Conservation (phyloP, 441 rosid genomes). For the Adansonia madagascariensis region DNA sequence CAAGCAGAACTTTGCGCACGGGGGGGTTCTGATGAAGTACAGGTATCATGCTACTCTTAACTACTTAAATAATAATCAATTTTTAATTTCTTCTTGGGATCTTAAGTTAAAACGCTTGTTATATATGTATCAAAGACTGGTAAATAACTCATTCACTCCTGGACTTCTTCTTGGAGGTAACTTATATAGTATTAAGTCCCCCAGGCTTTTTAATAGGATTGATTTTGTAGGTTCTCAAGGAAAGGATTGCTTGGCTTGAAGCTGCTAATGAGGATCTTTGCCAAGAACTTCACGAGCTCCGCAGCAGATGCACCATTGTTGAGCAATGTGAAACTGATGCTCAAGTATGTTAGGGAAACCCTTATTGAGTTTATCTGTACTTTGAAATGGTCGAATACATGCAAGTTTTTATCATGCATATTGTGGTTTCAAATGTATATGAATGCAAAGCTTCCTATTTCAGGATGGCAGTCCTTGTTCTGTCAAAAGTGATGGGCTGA, state of each 20-base stretch:
- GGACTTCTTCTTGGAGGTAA: not conserved
- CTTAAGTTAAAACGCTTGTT: constrained; percentile 1
- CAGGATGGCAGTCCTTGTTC: constrained; percentile 75
- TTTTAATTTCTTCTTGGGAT: not conserved
- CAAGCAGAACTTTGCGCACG: constrained; percentile 96
- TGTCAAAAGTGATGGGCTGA: constrained; percentile 73
- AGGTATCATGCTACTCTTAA: constrained; percentile 48
- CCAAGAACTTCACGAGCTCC: constrained; percentile 87
- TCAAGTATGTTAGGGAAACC: constrained; percentile 53
- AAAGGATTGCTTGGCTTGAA: constrained; percentile 92
- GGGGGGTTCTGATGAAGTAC: constrained; percentile 81
- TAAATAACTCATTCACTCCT: not conserved
- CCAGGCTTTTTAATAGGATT: constrained; percentile 19
- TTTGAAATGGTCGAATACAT: not conserved
- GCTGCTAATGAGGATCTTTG: constrained; percentile 90
- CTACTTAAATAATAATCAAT: constrained; percentile 2
- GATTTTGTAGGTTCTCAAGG: constrained; percentile 70
- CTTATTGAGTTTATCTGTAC: not conserved
- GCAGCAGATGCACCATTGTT: constrained; percentile 62
- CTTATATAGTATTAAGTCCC: constrained; percentile 1
- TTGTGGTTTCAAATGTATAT: constrained; percentile 17
- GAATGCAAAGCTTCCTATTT: constrained; percentile 27
- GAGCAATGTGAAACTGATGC: constrained; percentile 75
- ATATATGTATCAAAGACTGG: not conserved
- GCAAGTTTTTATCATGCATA: constrained; percentile 1